Percentiles rank a stretch among this genome's conserved stretches.
Evolutionary conservation across 106 monocot genomes (phyloP).

Genomic region (Allium sativum): DNA sequence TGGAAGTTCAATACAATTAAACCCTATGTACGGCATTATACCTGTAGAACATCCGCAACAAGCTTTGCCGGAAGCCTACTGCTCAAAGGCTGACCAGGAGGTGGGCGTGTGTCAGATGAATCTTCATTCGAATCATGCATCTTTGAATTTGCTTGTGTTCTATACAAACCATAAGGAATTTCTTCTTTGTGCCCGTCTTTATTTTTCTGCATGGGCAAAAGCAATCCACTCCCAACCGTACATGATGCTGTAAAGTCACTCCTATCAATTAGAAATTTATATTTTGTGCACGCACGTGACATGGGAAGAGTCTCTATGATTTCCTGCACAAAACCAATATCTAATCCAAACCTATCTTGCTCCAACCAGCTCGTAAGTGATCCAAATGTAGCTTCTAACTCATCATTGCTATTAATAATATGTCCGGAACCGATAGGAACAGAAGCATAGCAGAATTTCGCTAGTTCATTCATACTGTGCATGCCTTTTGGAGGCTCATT

Average conservation of each 20-base stretch:
- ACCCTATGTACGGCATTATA: conserved; percentile 5
- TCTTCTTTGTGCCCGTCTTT: conserved; percentile 17
- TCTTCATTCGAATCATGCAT: conserved; percentile 16
- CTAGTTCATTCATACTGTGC: conserved; percentile 19
- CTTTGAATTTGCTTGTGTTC: conserved; percentile 2
- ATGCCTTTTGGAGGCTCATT: conserved; percentile 5
- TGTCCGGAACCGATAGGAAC: conserved; percentile 21
- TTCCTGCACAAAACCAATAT: conserved; percentile 80
- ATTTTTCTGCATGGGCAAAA: conserved; percentile 35
- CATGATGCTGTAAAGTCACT: conserved; percentile 23
- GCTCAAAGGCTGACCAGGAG: conserved; percentile 53
- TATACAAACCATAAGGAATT: conserved; percentile 25
- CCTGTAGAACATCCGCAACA: conserved; percentile 91
- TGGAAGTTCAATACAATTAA: too few species aligned
- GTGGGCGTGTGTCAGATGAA: conserved; percentile 15
- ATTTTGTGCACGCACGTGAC: conserved; percentile 45
- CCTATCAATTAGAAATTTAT: conserved; percentile 54
- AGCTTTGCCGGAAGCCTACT: conserved; percentile 64
- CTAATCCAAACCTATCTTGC: conserved; percentile 87
- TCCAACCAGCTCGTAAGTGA: conserved; percentile 62
- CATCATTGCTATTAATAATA: conserved; percentile 29
- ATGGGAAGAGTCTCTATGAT: conserved; percentile 72
- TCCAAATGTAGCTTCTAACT: conserved; percentile 45
- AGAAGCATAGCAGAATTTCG: conserved; percentile 51
- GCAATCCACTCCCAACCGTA: conserved; percentile 66